Evolutionary conservation across 2,329 filamentous ascomycete species (phyloP).

Genomic region (Trichoderma koningii): DNA sequence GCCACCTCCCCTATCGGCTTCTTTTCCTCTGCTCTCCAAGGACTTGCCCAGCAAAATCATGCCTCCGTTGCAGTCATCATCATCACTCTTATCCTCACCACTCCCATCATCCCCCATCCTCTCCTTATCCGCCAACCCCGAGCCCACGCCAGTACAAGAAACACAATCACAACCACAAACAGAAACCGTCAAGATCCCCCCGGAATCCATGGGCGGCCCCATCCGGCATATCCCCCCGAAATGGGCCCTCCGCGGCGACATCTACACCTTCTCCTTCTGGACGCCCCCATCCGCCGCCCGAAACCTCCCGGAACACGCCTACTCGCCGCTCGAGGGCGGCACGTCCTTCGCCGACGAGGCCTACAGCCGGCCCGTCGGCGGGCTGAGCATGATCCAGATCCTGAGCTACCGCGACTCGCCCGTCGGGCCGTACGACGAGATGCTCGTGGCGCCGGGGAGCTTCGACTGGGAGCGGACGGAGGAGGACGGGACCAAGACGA

Average conservation of each 20-base stretch:
- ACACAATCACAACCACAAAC: too few relatives aligned
- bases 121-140: not conserved
- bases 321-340: slow-evolving; percentile 50
- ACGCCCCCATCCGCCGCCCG: slow-evolving; percentile 36
- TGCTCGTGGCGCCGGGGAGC: slow-evolving; percentile 51
- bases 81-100: not conserved
- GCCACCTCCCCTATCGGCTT: not conserved
- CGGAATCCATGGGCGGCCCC: slow-evolving; percentile 21
- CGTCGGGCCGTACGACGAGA: slow-evolving; percentile 57
- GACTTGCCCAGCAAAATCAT: not conserved
- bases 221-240: slow-evolving; percentile 39
- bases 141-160: too few relatives aligned
- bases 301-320: slow-evolving; percentile 43
- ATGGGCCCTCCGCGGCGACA: slow-evolving; percentile 50
- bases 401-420: slow-evolving; percentile 54
- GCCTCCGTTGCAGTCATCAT: too few relatives aligned
- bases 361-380: slow-evolving; percentile 44
- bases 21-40: not conserved
- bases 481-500: slow-evolving; percentile 37
- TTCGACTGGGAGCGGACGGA: slow-evolving; percentile 47
- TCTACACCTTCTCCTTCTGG: slow-evolving; percentile 50
- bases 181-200: not conserved
- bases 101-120: not conserved
- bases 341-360: slow-evolving; percentile 42
- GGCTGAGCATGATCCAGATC: slow-evolving; percentile 52